A percentile compares a stretch with the other conserved stretches of the same genome.
These are phyloP conservation scores for Brassica rapa DNA, from an alignment of 345 rosid species.

Conservation along the genomic window DNA sequence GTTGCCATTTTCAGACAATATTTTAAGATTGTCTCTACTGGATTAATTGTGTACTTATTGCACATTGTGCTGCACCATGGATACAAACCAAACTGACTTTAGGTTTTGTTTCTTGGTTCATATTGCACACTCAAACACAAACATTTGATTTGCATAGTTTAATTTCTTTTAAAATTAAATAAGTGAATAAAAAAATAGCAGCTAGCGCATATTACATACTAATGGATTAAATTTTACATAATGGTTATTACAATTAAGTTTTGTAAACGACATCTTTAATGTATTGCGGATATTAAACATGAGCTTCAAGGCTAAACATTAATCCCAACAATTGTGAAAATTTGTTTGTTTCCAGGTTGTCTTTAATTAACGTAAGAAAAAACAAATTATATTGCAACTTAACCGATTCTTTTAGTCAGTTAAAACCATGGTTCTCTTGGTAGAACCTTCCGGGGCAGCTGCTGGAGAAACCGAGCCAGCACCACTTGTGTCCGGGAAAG, in stretches of 20 bases:
- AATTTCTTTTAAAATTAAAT: too few relatives aligned
- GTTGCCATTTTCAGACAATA: conserved; percentile 24
- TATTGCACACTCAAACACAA: background rate
- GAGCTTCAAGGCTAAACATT: conserved; percentile 34
- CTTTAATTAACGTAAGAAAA: conserved; percentile 6
- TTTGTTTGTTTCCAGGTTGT: conserved; percentile 3
- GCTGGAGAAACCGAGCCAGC: conserved; percentile 4
- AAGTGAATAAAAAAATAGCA: too few relatives aligned
- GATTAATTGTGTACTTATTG: conserved; percentile 5
- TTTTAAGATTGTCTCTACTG: conserved; percentile 11
- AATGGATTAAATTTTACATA: conserved; percentile 1
- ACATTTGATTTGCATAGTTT: too few relatives aligned
- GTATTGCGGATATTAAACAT: conserved; percentile 28
- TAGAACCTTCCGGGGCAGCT: background rate
- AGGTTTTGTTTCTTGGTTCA: background rate
- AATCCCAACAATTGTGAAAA: conserved; percentile 33
- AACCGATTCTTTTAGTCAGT: background rate
- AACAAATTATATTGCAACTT: conserved; percentile 17
- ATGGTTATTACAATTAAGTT: background rate
- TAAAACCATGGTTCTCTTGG: background rate
- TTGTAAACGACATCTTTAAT: conserved; percentile 25
- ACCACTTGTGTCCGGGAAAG: conserved; percentile 25
- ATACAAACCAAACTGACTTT: background rate
- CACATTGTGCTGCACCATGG: background rate
- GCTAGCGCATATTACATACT: too few relatives aligned